Percentiles rank a stretch among this genome's conserved stretches.
Evolutionary conservation across 164 flowering plant species (phyloP).

Genomic region (Piper betle): DNA sequence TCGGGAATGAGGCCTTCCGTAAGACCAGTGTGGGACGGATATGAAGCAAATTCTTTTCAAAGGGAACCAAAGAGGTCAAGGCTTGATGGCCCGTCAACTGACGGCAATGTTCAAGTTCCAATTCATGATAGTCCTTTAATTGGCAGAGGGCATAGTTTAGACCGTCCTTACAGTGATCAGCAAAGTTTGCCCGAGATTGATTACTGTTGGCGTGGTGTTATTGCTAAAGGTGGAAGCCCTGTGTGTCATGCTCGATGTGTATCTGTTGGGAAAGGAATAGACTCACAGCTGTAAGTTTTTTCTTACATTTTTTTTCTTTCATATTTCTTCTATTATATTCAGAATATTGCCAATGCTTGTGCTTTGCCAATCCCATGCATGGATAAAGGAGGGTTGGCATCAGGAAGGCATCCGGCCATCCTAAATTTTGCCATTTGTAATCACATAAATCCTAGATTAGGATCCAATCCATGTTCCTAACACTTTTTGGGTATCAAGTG

Average conservation of each 20-base stretch:
- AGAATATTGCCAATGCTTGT: too few species aligned
- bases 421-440: too few species aligned
- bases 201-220: slow-evolving; percentile 78
- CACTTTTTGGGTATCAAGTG: too few species aligned
- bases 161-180: slow-evolving; percentile 12
- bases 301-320: background rate
- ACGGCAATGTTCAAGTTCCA: slow-evolving; percentile 22
- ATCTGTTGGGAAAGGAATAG: slow-evolving; percentile 62
- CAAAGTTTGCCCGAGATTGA: slow-evolving; percentile 32
- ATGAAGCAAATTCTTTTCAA: slow-evolving; percentile 38
- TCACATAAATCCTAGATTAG: too few species aligned
- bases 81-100: slow-evolving; percentile 31
- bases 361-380: too few species aligned
- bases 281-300: slow-evolving; percentile 62
- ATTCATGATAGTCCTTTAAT: slow-evolving; percentile 24
- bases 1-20: slow-evolving; percentile 19
- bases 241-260: slow-evolving; percentile 96
- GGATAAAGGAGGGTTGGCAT: too few species aligned
- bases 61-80: slow-evolving; percentile 78
- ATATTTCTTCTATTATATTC: background rate
- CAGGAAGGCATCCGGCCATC: too few species aligned
- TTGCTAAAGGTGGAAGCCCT: slow-evolving; percentile 95
- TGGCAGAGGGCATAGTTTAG: slow-evolving; percentile 17
- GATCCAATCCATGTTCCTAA: too few species aligned
- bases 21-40: slow-evolving; percentile 57